These are phyloP conservation scores for sweet orange (Citrus sinensis) DNA, from an alignment of 345 rosid genomes.

Conservation along the genomic window DNA sequence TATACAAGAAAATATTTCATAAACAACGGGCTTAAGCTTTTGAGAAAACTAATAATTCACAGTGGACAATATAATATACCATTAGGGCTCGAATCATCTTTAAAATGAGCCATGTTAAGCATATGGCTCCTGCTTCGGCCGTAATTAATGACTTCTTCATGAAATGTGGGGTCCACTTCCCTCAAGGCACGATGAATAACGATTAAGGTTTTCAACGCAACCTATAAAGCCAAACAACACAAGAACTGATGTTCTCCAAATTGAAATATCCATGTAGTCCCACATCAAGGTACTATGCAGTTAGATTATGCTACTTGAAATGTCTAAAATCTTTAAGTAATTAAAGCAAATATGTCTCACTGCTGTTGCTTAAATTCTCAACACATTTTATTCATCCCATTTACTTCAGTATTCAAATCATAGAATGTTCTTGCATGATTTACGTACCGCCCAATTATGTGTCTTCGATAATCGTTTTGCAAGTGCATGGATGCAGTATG, in stretches of 20 bases:
- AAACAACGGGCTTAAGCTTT: conserved; percentile 5
- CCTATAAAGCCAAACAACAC: conserved; percentile 41
- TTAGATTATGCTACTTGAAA: background rate
- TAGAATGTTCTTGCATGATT: background rate
- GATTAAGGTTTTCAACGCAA: conserved; percentile 87
- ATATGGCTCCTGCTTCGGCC: conserved; percentile 88
- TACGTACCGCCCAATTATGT: conserved; percentile 95
- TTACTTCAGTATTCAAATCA: background rate
- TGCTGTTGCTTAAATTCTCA: background rate
- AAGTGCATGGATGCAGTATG: conserved; percentile 92
- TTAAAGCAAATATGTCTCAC: background rate
- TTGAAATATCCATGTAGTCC: background rate
- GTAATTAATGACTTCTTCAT: conserved; percentile 91
- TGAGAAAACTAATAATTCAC: conserved; percentile 11
- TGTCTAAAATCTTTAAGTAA: background rate
- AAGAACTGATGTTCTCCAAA: conserved; percentile 1
- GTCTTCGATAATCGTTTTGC: conserved; percentile 85
- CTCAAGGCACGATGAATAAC: conserved; percentile 95
- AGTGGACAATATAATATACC: conserved; percentile 39
- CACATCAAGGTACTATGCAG: background rate
- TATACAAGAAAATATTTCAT: conserved; percentile 18
- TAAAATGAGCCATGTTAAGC: conserved; percentile 97
- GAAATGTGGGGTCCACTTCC: conserved; percentile 97
- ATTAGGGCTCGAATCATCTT: conserved; percentile 93
- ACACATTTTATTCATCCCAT: background rate